Evolutionary conservation across 176 grass and related monocot species (phyloP).

Genomic region (Juncus inflexus): DNA sequence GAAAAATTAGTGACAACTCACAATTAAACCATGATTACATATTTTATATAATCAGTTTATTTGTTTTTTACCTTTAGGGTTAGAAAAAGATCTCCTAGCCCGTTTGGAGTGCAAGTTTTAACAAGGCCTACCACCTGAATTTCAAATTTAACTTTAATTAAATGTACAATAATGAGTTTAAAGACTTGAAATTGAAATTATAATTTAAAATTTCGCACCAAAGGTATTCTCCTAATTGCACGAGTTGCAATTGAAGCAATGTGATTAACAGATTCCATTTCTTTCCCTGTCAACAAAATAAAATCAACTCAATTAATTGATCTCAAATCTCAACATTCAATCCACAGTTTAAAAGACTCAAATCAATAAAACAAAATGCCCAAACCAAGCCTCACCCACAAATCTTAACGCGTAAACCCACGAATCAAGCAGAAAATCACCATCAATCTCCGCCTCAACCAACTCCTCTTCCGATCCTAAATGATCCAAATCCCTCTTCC

Average conservation of each 20-base stretch:
- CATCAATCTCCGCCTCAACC: conserved; percentile 10
- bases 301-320: background rate
- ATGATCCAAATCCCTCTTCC: background rate
- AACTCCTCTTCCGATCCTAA: background rate
- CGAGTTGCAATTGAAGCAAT: conserved; percentile 29
- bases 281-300: conserved; percentile 23
- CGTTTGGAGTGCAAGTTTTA: conserved; percentile 53
- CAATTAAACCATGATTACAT: background rate
- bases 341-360: background rate
- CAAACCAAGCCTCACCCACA: conserved; percentile 40
- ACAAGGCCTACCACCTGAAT: conserved; percentile 57
- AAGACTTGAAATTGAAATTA: background rate
- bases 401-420: conserved; percentile 56
- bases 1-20: background rate
- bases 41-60: background rate
- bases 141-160: conserved; percentile 13
- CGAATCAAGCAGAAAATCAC: conserved; percentile 53
- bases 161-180: background rate
- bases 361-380: background rate
- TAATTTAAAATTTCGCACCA: conserved; percentile 30
- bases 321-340: too few relatives aligned
- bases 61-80: conserved; percentile 52
- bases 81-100: conserved; percentile 54
- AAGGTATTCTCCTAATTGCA: conserved; percentile 33
- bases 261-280: background rate